Percentiles rank a stretch among this genome's conserved stretches.
These are phyloP conservation scores for Irpex rosettiformis DNA, from an alignment of 1,284 basidiomycete species.

Conservation along the genomic window DNA sequence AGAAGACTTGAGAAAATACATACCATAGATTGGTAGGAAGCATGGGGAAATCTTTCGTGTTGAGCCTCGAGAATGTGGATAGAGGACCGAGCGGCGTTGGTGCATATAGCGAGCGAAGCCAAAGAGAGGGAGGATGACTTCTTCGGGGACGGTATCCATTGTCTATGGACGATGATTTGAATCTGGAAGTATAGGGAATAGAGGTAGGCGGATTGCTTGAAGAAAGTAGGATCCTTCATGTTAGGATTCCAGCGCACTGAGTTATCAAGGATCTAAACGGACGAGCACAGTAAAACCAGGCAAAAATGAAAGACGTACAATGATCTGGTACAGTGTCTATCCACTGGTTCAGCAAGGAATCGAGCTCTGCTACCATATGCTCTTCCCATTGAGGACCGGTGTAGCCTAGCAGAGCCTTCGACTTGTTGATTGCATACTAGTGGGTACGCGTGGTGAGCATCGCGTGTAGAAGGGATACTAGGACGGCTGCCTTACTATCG, in stretches of 20 bases:
- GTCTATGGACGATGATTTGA: conserved; percentile 68
- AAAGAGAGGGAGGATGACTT: conserved; percentile 42
- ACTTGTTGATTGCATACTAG: conserved; percentile 17
- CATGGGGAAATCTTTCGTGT: conserved; percentile 23
- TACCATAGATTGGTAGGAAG: not conserved
- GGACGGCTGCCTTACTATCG: conserved; percentile 42
- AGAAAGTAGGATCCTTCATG: conserved; percentile 50
- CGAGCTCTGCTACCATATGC: conserved; percentile 21
- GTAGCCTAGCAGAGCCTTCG: conserved; percentile 15
- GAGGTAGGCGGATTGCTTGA: conserved; percentile 68
- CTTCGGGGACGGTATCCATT: conserved; percentile 47
- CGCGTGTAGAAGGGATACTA: not conserved
- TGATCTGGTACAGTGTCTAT: conserved; percentile 19
- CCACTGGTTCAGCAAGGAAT: conserved; percentile 24
- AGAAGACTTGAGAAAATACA: not conserved
- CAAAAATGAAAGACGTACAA: conserved; percentile 14
- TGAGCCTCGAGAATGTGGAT: conserved; percentile 63
- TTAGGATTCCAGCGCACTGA: conserved; percentile 51
- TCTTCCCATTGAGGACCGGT: conserved; percentile 19
- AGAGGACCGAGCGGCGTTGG: conserved; percentile 76
- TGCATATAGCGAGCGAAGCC: conserved; percentile 80
- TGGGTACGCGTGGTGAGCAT: conserved; percentile 15
- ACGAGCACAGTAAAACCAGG: not conserved
- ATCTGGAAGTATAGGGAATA: conserved; percentile 69
- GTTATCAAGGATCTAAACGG: not conserved